phyloP scores from a whole-genome alignment of 495 filamentous ascomycete species.

The Penicillium waksmanii region DNA sequence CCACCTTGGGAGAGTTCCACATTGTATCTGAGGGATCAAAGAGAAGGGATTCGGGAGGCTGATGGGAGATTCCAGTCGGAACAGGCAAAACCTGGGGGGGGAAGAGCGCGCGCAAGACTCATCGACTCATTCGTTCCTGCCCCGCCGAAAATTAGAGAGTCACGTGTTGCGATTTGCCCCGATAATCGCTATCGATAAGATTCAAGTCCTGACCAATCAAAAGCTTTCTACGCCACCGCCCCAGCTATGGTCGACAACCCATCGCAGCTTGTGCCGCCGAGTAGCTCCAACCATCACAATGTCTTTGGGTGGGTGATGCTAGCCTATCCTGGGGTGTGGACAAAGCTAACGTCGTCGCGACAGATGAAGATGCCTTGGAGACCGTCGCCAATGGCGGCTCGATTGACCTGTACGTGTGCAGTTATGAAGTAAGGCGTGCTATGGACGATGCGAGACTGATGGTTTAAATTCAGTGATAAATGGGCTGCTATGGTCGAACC shows the following conservation, averaged over 20 bases:
- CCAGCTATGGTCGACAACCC: constrained; percentile 18
- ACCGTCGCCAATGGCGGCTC: constrained; percentile 65
- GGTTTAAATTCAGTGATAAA: constrained; percentile 46
- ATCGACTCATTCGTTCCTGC: constrained; percentile 17
- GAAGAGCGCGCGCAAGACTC: background rate
- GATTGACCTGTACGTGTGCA: constrained; percentile 66
- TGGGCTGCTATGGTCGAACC: constrained; percentile 57
- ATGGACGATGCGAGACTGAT: constrained; percentile 30
- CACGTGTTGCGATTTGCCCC: constrained; percentile 23
- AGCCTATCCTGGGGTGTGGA: background rate
- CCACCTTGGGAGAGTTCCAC: constrained; percentile 59
- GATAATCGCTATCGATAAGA: constrained; percentile 31
- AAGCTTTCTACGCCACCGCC: constrained; percentile 17
- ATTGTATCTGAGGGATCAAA: constrained; percentile 27
- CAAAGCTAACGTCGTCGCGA: constrained; percentile 12
- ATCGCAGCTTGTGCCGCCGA: constrained; percentile 16
- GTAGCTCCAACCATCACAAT: constrained; percentile 31
- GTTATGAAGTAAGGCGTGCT: background rate
- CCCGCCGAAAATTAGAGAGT: constrained; percentile 42
- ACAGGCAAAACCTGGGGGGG: background rate
- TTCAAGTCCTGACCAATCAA: constrained; percentile 22
- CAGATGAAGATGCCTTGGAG: constrained; percentile 66
- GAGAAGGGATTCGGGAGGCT: constrained; percentile 5
- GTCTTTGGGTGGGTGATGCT: constrained; percentile 40
- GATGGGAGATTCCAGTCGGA: background rate